Evolutionary conservation across 371 early-diverging fungal genomes (phyloP).

Genomic region (Mucor velutinosus): DNA sequence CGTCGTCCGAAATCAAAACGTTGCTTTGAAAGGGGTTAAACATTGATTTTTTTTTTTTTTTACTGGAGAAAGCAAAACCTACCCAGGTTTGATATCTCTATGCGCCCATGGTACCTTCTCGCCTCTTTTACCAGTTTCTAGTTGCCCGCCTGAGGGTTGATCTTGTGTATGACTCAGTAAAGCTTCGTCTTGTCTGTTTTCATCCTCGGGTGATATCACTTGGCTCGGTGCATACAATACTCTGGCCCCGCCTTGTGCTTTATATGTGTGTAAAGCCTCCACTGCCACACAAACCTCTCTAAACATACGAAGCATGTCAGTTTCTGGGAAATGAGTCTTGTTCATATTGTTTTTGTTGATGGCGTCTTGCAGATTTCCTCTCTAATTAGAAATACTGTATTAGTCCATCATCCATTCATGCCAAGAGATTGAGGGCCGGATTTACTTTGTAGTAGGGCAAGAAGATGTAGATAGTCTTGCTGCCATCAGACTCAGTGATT

Average conservation of each 20-base stretch:
- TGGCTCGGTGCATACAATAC: slow-evolving; percentile 21
- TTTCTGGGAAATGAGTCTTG: slow-evolving; percentile 50
- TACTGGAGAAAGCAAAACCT: slow-evolving; percentile 7
- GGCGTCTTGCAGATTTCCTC: slow-evolving; percentile 61
- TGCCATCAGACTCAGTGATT: slow-evolving; percentile 57
- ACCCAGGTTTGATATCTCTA: slow-evolving; percentile 76
- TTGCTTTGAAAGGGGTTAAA: slow-evolving; percentile 31
- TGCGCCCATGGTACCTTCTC: slow-evolving; percentile 63
- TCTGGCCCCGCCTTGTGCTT: slow-evolving; percentile 40
- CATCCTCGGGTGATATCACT: slow-evolving; percentile 19
- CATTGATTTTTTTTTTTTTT: not conserved
- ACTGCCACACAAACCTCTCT: slow-evolving; percentile 61
- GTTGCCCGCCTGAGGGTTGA: slow-evolving; percentile 17
- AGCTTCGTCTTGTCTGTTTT: slow-evolving; percentile 20
- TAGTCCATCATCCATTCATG: not conserved
- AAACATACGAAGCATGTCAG: slow-evolving; percentile 56
- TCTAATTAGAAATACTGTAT: slow-evolving; percentile 16
- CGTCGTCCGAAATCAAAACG: slow-evolving; percentile 60
- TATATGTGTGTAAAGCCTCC: slow-evolving; percentile 57
- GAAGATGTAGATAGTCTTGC: slow-evolving; percentile 66
- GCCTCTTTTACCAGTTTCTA: slow-evolving; percentile 19
- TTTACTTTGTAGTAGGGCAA: slow-evolving; percentile 63
- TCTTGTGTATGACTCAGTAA: slow-evolving; percentile 12
- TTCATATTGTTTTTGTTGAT: slow-evolving; percentile 49
- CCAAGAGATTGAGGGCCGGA: not conserved